Evolutionary conservation across 441 rosid genomes (phyloP).

Genomic region (Corymbia citriodora): DNA sequence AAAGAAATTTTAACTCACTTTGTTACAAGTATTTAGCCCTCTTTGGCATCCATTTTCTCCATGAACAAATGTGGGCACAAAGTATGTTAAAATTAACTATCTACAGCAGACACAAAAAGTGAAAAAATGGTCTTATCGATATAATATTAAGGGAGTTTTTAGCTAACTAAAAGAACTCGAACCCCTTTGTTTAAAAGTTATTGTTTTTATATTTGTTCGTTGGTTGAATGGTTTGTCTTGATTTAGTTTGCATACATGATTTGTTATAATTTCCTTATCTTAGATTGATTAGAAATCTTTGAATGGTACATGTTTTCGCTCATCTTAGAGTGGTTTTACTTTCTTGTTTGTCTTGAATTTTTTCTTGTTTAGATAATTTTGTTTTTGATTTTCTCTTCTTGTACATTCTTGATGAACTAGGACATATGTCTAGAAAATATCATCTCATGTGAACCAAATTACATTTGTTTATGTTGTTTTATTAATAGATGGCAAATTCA

Average conservation of each 20-base stretch:
- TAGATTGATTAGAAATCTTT: background rate
- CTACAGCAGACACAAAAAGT: constrained; percentile 36
- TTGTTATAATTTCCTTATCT: background rate
- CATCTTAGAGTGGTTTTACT: background rate
- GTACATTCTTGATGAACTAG: too few relatives aligned
- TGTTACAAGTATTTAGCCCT: background rate
- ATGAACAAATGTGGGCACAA: background rate
- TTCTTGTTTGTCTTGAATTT: background rate
- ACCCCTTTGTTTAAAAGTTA: background rate
- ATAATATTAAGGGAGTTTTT: background rate
- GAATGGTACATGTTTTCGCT: background rate
- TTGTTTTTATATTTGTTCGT: background rate
- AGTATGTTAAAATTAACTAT: constrained; percentile 6
- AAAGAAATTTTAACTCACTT: background rate
- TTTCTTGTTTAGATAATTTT: too few relatives aligned
- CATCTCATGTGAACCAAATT: too few relatives aligned
- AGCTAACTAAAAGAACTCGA: background rate
- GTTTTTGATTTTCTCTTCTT: too few relatives aligned
- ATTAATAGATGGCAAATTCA: too few relatives aligned
- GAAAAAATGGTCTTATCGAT: constrained; percentile 6
- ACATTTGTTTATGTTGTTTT: too few relatives aligned
- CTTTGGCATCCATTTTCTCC: background rate
- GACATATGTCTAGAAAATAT: too few relatives aligned
- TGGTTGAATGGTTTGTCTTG: background rate
- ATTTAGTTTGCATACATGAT: background rate